Conservation (phyloP, 208 protist species). For the Wallacemonas sp. region DNA sequence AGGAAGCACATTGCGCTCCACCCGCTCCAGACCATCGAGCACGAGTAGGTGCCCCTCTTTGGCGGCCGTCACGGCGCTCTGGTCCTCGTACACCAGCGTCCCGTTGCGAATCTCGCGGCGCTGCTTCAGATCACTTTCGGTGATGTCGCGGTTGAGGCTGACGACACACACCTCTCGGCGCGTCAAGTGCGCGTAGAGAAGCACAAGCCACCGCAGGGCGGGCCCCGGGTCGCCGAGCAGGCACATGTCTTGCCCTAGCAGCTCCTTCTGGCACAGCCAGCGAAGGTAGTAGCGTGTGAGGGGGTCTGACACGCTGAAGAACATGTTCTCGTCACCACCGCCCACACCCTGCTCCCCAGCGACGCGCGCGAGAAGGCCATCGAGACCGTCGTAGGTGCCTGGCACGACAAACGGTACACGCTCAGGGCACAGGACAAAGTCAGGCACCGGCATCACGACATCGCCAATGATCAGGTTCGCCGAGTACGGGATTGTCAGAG, state of each 20-base stretch:
- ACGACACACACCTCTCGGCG: conserved; percentile 88
- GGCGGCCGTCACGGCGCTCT: conserved; percentile 92
- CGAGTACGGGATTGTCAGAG: conserved; percentile 28
- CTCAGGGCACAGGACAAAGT: conserved; percentile 56
- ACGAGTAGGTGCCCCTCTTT: conserved; percentile 91
- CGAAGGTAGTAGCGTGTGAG: conserved; percentile 69
- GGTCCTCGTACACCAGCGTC: conserved; percentile 90
- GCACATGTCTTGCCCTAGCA: conserved; percentile 94
- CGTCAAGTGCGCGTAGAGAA: conserved; percentile 71
- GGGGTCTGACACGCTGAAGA: conserved; percentile 62
- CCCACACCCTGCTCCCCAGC: background rate
- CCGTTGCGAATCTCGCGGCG: conserved; percentile 89
- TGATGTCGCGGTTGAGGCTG: conserved; percentile 93
- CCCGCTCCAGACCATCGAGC: conserved; percentile 94
- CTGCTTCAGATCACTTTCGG: conserved; percentile 95
- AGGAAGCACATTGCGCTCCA: conserved; percentile 94
- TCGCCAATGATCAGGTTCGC: conserved; percentile 76
- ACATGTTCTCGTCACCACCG: conserved; percentile 52
- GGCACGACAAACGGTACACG: conserved; percentile 59
- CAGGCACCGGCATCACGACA: conserved; percentile 61
- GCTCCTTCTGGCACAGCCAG: conserved; percentile 94
- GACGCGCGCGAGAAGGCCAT: conserved; percentile 21
- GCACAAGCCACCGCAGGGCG: conserved; percentile 81
- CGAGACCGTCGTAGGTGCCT: conserved; percentile 30
- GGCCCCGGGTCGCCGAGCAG: conserved; percentile 92